Percentiles rank a stretch among this genome's conserved stretches.
phyloP scores from a whole-genome alignment of 768 basidiomycete species.

The Butyriboletus loyo region DNA sequence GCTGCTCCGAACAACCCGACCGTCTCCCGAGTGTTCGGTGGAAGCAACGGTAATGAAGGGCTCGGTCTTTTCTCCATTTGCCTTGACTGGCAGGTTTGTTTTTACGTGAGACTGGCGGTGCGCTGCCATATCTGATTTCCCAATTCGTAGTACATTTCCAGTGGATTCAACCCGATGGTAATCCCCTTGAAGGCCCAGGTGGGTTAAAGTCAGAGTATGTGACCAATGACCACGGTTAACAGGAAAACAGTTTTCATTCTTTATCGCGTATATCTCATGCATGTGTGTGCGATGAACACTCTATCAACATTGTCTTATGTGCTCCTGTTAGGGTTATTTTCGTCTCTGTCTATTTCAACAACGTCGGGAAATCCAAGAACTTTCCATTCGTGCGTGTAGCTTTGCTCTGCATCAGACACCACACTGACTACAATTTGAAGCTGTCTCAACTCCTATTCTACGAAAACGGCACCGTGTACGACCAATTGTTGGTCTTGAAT shows the following conservation, averaged over 20 bases:
- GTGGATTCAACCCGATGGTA: slow-evolving; percentile 42
- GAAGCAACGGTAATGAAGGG: slow-evolving; percentile 61
- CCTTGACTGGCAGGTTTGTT: slow-evolving; percentile 56
- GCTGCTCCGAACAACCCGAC: slow-evolving; percentile 46
- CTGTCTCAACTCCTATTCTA: slow-evolving; percentile 50
- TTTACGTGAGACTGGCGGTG: slow-evolving; percentile 14
- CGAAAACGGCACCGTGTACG: slow-evolving; percentile 49
- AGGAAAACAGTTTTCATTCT: slow-evolving; percentile 36
- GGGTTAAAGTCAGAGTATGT: neutral
- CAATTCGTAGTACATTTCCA: slow-evolving; percentile 18
- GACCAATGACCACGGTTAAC: neutral
- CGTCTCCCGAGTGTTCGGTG: slow-evolving; percentile 58
- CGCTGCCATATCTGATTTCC: neutral
- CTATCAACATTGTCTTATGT: neutral
- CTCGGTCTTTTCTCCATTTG: slow-evolving; percentile 57
- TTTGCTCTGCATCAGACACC: neutral
- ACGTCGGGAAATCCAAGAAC: slow-evolving; percentile 55
- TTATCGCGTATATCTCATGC: slow-evolving; percentile 50
- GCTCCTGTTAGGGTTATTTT: slow-evolving; percentile 29
- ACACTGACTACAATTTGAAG: slow-evolving; percentile 16
- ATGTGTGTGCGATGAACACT: slow-evolving; percentile 31
- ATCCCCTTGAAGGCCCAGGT: slow-evolving; percentile 55
- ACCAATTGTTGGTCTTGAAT: slow-evolving; percentile 53
- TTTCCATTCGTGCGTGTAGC: slow-evolving; percentile 54
- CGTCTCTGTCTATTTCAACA: slow-evolving; percentile 39